Base-by-base conservation (phyloP, 2,329 filamentous ascomycete species). In the Talaromyces sp. region DNA sequence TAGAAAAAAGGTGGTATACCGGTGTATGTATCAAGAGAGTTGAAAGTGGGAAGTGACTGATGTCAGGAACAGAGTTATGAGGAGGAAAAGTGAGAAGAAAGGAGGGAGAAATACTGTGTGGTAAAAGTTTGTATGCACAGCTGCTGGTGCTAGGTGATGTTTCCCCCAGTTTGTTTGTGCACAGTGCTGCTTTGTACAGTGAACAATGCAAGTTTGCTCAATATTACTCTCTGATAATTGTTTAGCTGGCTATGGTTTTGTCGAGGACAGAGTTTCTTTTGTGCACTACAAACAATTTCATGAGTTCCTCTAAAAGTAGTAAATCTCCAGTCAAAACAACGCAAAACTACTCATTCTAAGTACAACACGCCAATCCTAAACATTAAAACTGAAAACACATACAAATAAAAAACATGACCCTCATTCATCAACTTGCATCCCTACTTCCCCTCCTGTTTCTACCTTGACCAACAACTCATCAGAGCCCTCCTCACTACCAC, bases 391-490 rank as follows among this genome's bases (percentile, higher is more conserved):
- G 5, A 38, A 14, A 38, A 1, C n/a, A 27, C 27, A 21, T 6
- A 19, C 43, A 41, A 52, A n/a, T 10, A 19, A 52, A 41, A 21
- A 24, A 14, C 32, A 1, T 12, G 8, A 17, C 12, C 7, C 29
- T 14, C 26, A 43, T 3, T 12, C 19, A 17, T 32, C 27, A 38
- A 56, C 46, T 53, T 19, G 48, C 58, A 57, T 48, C 14, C n/a
- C 12, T 5, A 1, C 8, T 5, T 50, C 43, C 19, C 24, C 27
- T 4, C 2, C 43, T n/a, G 55, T 3, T 58, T 73, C 68, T 27
- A 57, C 51, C 52, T 72, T 72, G 41, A 71, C 63, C 8, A 64
- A 55, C 14, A 65, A 53, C 41, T 67, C 63, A 19, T 56, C 21
- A n/a, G 64, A 53, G 11, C 41, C 57, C 10, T 46, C 58, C 26